Conservation (phyloP, 495 filamentous ascomycete species). For the Xylaria nigripes region DNA sequence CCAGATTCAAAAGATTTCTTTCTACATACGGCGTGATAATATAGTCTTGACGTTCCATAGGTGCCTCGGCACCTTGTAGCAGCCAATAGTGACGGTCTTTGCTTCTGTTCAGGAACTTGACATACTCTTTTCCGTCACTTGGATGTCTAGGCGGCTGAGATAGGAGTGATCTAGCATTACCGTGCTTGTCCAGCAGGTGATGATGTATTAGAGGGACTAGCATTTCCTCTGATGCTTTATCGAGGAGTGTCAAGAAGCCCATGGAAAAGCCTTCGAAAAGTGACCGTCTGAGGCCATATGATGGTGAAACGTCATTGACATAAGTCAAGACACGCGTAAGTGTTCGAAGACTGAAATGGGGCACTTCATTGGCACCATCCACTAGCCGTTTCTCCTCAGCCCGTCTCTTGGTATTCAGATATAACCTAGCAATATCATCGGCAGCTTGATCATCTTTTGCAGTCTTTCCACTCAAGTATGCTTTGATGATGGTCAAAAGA, state of each 20-base stretch:
- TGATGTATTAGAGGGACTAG: constrained; percentile 73
- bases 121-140: constrained; percentile 64
- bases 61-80: constrained; percentile 55
- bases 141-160: constrained; percentile 68
- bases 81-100: constrained; percentile 83
- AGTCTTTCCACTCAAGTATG: constrained; percentile 67
- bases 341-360: constrained; percentile 92
- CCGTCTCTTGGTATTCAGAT: constrained; percentile 75
- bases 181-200: constrained; percentile 60
- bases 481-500: constrained; percentile 72
- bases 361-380: constrained; percentile 86
- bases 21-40: constrained; percentile 95
- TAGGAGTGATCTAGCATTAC: constrained; percentile 59
- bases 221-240: constrained; percentile 66
- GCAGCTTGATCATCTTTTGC: constrained; percentile 56
- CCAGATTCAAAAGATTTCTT: constrained; percentile 86
- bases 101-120: constrained; percentile 58
- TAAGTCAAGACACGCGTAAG: constrained; percentile 86
- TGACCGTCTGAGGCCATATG: constrained; percentile 80
- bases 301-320: constrained; percentile 69
- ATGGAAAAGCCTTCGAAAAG: constrained; percentile 97
- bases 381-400: constrained; percentile 76
- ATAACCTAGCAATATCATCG: constrained; percentile 72
- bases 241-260: constrained; percentile 85
- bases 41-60: constrained; percentile 75